Base-by-base conservation (phyloP, 441 rosid genomes). In the Adansonia madagascariensis region DNA sequence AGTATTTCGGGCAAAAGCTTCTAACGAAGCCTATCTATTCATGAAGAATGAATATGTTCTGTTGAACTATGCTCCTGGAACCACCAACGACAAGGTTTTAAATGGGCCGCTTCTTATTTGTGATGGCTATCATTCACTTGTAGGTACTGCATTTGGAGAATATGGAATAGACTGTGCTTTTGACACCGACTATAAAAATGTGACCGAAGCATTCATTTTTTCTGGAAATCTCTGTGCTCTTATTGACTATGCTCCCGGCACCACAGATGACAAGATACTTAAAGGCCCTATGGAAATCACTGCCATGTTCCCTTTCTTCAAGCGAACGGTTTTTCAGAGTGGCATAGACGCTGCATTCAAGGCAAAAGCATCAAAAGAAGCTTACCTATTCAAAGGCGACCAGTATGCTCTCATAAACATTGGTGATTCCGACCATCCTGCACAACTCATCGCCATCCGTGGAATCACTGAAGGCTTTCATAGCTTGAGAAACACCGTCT, bases 21-120 rank as follows among this genome's bases (percentile, higher is more conserved):
- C 20, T 5, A 55, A 55, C 8, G 59, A 55, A 55, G 59, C 59
- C 20, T 55, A 55, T n/a, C 7, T 55, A 4, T 55, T 55, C 20
- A 55, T 55, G 59, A 55, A 15, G 20, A 55, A 55, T 17, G 59
- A 55, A 6, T 55, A 55, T 17, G 18, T 55, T 4, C 6, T 55
- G 8, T 3, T 55, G 59, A 55, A 55, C 7, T 55, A 55, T 55
- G 59, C 59, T 14, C 59, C 20, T 15, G 59, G 59, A 14, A 15
- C 59, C 5, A 55, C 20, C 2, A 6, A 55, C 14, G 59, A 55
- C 20, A 15, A 15, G 59, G 20, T 55, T 15, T 1, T 55, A 6
- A 55, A 55, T 55, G 59, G 59, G 8, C 59, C 59, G 0, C 59
- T 55, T 55, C 59, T 55, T 55, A 55, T 55, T 55, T 55, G 59